phyloP scores from a whole-genome alignment of 495 filamentous ascomycete genomes.

The Tuber borchii region DNA sequence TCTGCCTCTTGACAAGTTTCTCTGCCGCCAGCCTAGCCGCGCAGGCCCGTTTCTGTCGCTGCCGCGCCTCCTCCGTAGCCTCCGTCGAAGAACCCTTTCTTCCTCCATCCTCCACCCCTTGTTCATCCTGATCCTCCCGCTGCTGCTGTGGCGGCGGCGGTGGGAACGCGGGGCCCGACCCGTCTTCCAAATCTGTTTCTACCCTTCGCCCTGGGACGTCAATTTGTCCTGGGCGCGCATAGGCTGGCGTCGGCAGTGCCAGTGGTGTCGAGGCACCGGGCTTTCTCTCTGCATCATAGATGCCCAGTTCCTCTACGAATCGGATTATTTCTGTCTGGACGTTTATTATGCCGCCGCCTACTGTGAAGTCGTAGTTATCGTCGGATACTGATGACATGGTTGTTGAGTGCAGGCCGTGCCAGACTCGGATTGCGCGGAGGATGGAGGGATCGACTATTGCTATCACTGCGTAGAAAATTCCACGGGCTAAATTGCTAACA shows the following conservation, averaged over 20 bases:
- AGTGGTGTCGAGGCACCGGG: not conserved
- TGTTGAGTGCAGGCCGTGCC: slow-evolving; percentile 16
- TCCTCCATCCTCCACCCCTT: not conserved
- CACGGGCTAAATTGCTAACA: slow-evolving; percentile 5
- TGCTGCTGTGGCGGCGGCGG: not conserved
- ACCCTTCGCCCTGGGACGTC: not conserved
- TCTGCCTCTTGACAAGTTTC: slow-evolving; percentile 21
- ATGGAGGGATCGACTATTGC: slow-evolving; percentile 25
- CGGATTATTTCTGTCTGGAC: slow-evolving; percentile 29
- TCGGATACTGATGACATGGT: not conserved
- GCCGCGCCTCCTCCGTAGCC: not conserved
- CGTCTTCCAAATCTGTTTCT: not conserved
- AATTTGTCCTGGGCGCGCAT: not conserved
- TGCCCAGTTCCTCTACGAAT: slow-evolving; percentile 27
- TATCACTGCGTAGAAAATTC: slow-evolving; percentile 25
- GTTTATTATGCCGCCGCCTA: slow-evolving; percentile 22
- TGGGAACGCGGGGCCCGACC: not conserved
- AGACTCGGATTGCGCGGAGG: slow-evolving; percentile 14
- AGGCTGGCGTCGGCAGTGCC: not conserved
- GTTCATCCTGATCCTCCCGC: not conserved
- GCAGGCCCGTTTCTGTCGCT: not conserved
- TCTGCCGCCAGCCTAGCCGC: slow-evolving; percentile 6
- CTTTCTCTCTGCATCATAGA: slow-evolving; percentile 7
- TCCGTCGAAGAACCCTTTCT: not conserved
- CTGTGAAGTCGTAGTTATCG: slow-evolving; percentile 16